Base-by-base conservation (phyloP, 2,329 filamentous ascomycete genomes). In the Pleomassaria siparia region DNA sequence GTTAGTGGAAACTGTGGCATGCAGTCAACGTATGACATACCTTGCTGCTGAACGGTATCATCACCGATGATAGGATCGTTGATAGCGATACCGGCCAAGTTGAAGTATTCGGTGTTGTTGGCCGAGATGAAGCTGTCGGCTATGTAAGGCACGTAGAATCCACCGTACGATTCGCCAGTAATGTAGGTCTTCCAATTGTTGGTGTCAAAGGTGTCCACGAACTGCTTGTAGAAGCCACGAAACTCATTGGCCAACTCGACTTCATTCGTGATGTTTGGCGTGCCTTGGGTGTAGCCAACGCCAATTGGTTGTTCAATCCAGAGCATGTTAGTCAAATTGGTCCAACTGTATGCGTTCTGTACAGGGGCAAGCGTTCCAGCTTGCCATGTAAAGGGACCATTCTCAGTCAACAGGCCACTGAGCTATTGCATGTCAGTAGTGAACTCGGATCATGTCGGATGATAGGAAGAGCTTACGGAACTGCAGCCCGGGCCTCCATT, bases 391-490 rank as follows among this genome's bases (percentile, higher is more conserved):
- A 69, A 69, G 0, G 88, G 86, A 0, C 89, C 88, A 58, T 90
- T 91, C 58, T 92, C 88, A 42, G 89, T 86, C 9, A 92, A 66
- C 1, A 91, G 74, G 7, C 86, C 87, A 55, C 84, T 79, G 6
- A 89, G 76, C 1, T 84, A 87, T 35, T 18, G 16, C 3, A 37
- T 7, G 6, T 37, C 12, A 37, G 35, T 37, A 13, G 13, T n/a
- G 13, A 11, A n/a, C 4, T 30, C 13, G 12, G 15, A 30, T 28
- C 7, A 12, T 28, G n/a, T 28, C 25, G 12, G 12, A 7, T 18
- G 6, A 20, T 6, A 18, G n/a, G 16, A 9, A 5, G 16, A 16
- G 7, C 32, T 35, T 18, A 35, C 32, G 16, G 32, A 35, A 35
- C 32, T 35, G 52, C 72, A 74, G 2, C 72, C 72, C 6, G 72